Conservation (phyloP, 2,329 filamentous ascomycete genomes). For the Ophiostoma sp. region DNA sequence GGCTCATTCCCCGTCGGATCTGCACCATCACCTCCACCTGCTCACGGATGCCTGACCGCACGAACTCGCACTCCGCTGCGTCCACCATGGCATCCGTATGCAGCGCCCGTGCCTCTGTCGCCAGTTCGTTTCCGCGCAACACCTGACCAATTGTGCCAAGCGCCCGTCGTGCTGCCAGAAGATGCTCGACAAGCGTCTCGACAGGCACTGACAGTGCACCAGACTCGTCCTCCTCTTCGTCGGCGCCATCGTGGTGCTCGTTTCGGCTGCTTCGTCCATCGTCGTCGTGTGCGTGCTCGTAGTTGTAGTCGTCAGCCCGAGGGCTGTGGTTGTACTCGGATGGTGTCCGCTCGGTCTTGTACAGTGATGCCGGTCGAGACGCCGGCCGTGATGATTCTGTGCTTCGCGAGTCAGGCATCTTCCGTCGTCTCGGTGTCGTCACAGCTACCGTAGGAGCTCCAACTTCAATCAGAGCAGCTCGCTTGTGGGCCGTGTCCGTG, state of each 20-base stretch:
- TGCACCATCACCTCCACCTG: conserved; percentile 49
- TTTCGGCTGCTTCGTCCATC: conserved; percentile 6
- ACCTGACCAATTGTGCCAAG: conserved; percentile 78
- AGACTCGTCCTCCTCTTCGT: conserved; percentile 24
- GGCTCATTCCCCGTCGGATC: conserved; percentile 47
- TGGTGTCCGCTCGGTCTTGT: neutral
- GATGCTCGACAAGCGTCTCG: conserved; percentile 74
- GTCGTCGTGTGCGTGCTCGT: neutral
- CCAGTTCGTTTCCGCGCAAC: conserved; percentile 79
- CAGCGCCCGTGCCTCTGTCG: conserved; percentile 66
- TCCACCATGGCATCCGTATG: conserved; percentile 75
- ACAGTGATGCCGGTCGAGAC: conserved; percentile 13
- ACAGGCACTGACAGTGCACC: conserved; percentile 46
- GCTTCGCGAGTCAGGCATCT: conserved; percentile 3
- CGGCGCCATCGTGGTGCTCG: neutral
- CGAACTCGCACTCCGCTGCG: conserved; percentile 61
- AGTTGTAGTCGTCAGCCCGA: neutral
- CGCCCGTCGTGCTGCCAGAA: conserved; percentile 81
- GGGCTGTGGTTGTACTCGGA: conserved; percentile 14
- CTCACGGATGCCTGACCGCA: conserved; percentile 56
- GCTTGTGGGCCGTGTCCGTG: conserved; percentile 6
- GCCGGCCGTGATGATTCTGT: conserved; percentile 13
- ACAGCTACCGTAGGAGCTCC: neutral
- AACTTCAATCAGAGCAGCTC: neutral
- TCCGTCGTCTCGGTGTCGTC: neutral